Conservation (phyloP, 768 basidiomycete genomes). For the Mycena polygramma region DNA sequence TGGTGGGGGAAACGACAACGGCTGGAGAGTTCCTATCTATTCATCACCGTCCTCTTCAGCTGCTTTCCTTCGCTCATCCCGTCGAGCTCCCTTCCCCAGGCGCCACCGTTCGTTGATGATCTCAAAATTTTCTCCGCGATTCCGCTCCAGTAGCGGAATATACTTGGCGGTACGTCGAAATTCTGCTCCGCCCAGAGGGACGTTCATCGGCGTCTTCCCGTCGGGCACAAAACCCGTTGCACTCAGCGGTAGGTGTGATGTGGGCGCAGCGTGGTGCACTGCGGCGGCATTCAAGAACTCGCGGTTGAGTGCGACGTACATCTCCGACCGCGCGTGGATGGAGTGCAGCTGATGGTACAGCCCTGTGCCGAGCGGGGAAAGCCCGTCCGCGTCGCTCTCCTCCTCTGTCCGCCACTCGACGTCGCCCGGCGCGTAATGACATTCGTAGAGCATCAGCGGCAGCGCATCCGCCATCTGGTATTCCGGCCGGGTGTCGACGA, state of each 20-base stretch:
- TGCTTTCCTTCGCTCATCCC: constrained; percentile 26
- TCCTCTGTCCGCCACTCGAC: constrained; percentile 78
- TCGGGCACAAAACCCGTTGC: constrained; percentile 37
- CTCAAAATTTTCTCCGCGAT: constrained; percentile 78
- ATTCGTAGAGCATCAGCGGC: constrained; percentile 93
- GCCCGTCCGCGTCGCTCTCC: constrained; percentile 39
- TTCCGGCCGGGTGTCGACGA: constrained; percentile 82
- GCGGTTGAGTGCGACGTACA: constrained; percentile 71
- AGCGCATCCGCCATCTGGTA: constrained; percentile 96
- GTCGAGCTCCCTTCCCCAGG: constrained; percentile 66
- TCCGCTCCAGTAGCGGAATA: constrained; percentile 73
- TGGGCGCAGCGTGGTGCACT: constrained; percentile 61
- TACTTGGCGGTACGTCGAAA: constrained; percentile 74
- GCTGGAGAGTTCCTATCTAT: background rate
- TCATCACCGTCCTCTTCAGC: constrained; percentile 24
- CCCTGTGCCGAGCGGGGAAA: constrained; percentile 37
- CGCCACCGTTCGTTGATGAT: constrained; percentile 86
- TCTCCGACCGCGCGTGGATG: constrained; percentile 65
- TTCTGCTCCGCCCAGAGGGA: constrained; percentile 80
- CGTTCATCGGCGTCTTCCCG: constrained; percentile 50
- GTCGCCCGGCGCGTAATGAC: constrained; percentile 75
- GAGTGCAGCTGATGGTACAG: constrained; percentile 68
- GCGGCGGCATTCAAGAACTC: constrained; percentile 75
- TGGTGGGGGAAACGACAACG: too few relatives aligned
- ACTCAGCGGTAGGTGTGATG: constrained; percentile 52